A percentile compares a stretch with the other conserved stretches of the same genome.
Evolutionary conservation across 1,139 yeast genomes (phyloP).

Genomic region (Yamadazyma atmosphaerica): DNA sequence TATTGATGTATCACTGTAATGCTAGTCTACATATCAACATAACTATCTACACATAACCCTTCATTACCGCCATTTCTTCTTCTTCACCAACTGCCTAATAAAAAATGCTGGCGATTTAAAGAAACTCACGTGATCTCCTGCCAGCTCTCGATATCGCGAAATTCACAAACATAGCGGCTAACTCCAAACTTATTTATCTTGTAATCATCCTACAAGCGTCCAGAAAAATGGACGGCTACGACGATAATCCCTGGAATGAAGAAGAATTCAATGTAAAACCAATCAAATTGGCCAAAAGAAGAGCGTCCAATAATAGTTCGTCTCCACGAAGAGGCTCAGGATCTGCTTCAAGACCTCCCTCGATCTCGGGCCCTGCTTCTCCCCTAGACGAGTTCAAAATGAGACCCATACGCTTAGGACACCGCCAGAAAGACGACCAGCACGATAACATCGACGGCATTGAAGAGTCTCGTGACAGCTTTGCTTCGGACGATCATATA

Average conservation of each 20-base stretch:
- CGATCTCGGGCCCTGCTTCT: neutral
- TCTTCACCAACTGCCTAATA: too few relatives aligned
- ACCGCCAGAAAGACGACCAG: constrained; percentile 4
- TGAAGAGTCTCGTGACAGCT: constrained; percentile 23
- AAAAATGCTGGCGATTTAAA: neutral
- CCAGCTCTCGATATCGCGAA: too few relatives aligned
- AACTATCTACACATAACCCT: too few relatives aligned
- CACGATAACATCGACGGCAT: neutral
- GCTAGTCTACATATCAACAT: too few relatives aligned
- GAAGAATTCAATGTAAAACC: constrained; percentile 25
- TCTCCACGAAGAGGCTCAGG: constrained; percentile 4
- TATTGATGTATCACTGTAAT: too few relatives aligned
- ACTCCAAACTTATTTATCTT: too few relatives aligned
- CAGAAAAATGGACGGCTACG: neutral
- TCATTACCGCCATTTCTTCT: too few relatives aligned
- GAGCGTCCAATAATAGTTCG: constrained; percentile 13
- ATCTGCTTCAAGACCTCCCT: neutral
- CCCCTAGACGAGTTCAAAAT: constrained; percentile 15
- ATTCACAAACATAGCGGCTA: neutral
- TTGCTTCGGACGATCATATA: constrained; percentile 22
- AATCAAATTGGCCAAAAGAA: constrained; percentile 33
- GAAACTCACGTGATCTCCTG: neutral
- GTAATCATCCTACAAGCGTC: neutral
- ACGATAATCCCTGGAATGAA: constrained; percentile 18
- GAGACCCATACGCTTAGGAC: constrained; percentile 17